phyloP scores from a whole-genome alignment of 495 filamentous ascomycete genomes.

The Podospora bellae-mahoneyi region DNA sequence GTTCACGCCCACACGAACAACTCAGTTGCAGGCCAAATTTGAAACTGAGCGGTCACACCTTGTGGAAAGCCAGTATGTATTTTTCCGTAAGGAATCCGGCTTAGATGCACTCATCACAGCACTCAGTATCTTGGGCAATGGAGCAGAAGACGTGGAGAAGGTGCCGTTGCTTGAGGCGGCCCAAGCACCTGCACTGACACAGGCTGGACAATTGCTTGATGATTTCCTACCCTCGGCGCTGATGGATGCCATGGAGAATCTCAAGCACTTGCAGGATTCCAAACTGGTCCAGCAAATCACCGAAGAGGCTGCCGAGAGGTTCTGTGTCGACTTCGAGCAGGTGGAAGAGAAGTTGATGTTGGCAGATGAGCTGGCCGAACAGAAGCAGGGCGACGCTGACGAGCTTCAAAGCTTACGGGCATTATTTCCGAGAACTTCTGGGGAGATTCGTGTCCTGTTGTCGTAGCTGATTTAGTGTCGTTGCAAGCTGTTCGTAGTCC shows the following conservation, averaged over 20 bases:
- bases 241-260: conserved; percentile 82
- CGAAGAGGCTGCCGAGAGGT: conserved; percentile 77
- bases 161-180: conserved; percentile 49
- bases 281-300: conserved; percentile 69
- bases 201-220: conserved; percentile 75
- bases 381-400: conserved; percentile 37
- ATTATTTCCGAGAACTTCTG: conserved; percentile 78
- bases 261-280: conserved; percentile 68
- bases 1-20: conserved; percentile 50
- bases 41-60: conserved; percentile 45
- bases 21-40: conserved; percentile 47
- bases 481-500: neutral
- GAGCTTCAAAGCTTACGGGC: conserved; percentile 54
- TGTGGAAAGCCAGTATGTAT: conserved; percentile 57
- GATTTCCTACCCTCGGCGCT: conserved; percentile 88
- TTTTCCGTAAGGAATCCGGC: conserved; percentile 71
- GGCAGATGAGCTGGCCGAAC: conserved; percentile 45
- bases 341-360: conserved; percentile 62
- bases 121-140: conserved; percentile 42
- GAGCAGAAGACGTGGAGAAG: conserved; percentile 35
- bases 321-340: conserved; percentile 88
- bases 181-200: conserved; percentile 58
- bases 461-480: conserved; percentile 31
- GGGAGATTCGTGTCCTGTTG: conserved; percentile 79
- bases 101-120: conserved; percentile 65